Evolutionary conservation across 2,329 filamentous ascomycete species (phyloP), one percentile per base, ranked within the genome.

Genomic region (Penicillium sumatraense): DNA sequence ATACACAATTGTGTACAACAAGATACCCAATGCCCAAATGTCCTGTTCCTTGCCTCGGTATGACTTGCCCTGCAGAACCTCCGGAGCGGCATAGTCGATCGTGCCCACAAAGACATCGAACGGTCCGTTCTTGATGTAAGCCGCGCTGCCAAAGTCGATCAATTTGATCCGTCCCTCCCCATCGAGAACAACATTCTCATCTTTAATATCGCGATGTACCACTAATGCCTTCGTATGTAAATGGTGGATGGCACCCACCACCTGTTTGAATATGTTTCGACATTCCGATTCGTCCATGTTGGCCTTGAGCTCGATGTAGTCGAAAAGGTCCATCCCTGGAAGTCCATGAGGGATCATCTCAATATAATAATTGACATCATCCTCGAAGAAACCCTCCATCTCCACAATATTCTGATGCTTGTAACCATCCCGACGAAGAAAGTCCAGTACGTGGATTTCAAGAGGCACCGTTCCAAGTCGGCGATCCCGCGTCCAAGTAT

Each of bases 51-150:
- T 96, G 69, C 95, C 95, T 63, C 89, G 86, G 76, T 99, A 99
- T 14, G 93, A 89, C 65, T 88, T 89, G 45, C 95, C 95, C 54
- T 92, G 92, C 46, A 99, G 83, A 51, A 99, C 95, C 79, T 99
- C 95, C n/a, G 95, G 95, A 6, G 95, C 95, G 42, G 95, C 95
- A 76, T 99, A 99, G 80, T 99, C 95, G 74, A 99, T 98, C 1
- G 95, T 99, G 56, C 95, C 95, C 49, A 99, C 95, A 78, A 99
- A 99, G 13, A 99, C 95, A 73, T 98, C 93, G 81, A 99, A 99
- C 42, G 95, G 95, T 13, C 95, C 95, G 73, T 89, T 97, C 79
- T 96, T 97, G 80, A 98, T 96, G 73, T 99, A 99, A 59, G 95
- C 93, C 56, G 95, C 95, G 71, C 93, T 97, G 57, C 95, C 95